Conservation (phyloP, 306 rosid genomes). For the Glycine tomentella region DNA sequence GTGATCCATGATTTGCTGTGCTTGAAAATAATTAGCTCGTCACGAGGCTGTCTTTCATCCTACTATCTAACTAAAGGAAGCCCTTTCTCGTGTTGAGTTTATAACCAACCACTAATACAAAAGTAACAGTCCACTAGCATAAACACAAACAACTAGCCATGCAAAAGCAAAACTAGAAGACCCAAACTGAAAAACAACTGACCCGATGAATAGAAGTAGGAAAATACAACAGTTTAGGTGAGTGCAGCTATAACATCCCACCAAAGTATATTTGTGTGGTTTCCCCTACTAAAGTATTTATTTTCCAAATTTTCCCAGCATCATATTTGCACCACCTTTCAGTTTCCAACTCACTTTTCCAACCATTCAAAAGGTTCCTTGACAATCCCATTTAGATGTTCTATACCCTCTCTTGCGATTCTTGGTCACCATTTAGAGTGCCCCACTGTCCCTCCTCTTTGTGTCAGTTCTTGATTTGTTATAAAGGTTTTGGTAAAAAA, state of each 20-base stretch:
- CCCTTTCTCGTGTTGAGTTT: no score
- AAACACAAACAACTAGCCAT: no score
- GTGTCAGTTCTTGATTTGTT: slow-evolving; percentile 17
- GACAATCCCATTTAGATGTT: slow-evolving; percentile 29
- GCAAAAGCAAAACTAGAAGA: neutral
- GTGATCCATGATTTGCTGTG: no score
- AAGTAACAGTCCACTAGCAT: no score
- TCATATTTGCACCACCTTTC: slow-evolving; percentile 4
- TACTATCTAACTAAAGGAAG: no score
- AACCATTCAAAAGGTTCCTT: neutral
- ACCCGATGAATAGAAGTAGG: slow-evolving; percentile 6
- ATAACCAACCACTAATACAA: no score
- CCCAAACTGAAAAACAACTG: neutral
- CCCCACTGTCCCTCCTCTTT: neutral
- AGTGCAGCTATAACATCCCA: slow-evolving; percentile 2
- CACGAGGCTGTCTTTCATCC: no score
- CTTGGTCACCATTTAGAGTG: neutral
- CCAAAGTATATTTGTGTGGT: slow-evolving; percentile 17
- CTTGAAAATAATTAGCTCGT: no score
- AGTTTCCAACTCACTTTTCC: slow-evolving; percentile 23
- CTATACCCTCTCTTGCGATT: slow-evolving; percentile 22
- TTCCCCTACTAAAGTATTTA: neutral
- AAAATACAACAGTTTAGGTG: slow-evolving; percentile 7
- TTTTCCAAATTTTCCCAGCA: neutral
- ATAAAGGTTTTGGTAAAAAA: slow-evolving; percentile 15